These are phyloP conservation scores for Wickerhamomyces strasburgensis DNA, from an alignment of 805 yeast species.

Conservation along the genomic window DNA sequence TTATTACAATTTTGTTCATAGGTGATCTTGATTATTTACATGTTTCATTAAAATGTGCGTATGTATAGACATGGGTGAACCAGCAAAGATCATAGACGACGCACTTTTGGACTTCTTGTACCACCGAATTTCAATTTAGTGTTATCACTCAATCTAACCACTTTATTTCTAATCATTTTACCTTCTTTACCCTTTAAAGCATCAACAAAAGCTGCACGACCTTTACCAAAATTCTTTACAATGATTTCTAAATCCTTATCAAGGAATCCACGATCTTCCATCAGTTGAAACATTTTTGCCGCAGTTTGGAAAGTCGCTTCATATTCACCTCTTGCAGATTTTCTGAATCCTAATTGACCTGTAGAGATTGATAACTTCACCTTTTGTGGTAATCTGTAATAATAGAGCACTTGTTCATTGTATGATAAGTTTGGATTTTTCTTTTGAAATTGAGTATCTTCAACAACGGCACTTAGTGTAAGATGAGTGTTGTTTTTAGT, in stretches of 20 bases:
- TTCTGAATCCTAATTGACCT: constrained; percentile 85
- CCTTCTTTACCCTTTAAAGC: constrained; percentile 93
- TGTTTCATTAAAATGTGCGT: too few relatives aligned
- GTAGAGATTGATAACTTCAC: constrained; percentile 65
- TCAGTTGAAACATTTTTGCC: constrained; percentile 62
- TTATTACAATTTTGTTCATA: too few relatives aligned
- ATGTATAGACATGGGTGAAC: constrained; percentile 1
- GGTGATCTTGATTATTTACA: constrained; percentile 8
- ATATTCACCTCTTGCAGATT: constrained; percentile 85
- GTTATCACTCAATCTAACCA: constrained; percentile 69
- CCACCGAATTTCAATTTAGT: constrained; percentile 92
- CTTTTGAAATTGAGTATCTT: constrained; percentile 53
- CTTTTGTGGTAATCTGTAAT: constrained; percentile 74
- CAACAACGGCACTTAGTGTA: constrained; percentile 66
- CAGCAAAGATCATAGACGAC: constrained; percentile 52
- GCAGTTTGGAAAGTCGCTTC: constrained; percentile 90
- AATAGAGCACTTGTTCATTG: constrained; percentile 71
- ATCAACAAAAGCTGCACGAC: constrained; percentile 78
- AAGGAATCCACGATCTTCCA: constrained; percentile 56
- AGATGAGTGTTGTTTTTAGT: constrained; percentile 79
- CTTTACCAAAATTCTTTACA: constrained; percentile 80
- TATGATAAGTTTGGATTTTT: constrained; percentile 52
- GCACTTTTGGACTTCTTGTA: constrained; percentile 72
- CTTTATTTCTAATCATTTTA: constrained; percentile 52
- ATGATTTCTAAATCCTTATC: constrained; percentile 69